Evolutionary conservation across 139 green algal species (phyloP).

Genomic region (Diplosphaera chodatii): DNA sequence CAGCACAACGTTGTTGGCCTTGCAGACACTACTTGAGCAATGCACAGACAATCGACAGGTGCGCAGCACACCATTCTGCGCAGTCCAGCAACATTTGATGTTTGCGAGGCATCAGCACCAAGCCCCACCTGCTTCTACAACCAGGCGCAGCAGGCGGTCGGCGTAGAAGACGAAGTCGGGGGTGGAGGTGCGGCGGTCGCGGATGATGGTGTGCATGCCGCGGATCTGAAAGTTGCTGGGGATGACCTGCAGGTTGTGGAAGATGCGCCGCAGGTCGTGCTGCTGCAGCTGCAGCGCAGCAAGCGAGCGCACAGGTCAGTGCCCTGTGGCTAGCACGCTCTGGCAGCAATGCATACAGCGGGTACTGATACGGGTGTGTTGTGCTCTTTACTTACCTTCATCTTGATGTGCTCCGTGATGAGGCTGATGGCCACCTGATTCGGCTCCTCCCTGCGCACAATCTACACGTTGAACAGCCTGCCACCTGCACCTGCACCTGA

Average conservation of each 20-base stretch:
- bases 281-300: conserved; percentile 56
- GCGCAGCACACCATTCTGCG: too few species aligned
- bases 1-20: too few species aligned
- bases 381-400: conserved; percentile 51
- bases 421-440: conserved; percentile 94
- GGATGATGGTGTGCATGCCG: conserved; percentile 97
- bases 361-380: too few species aligned
- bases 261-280: conserved; percentile 88
- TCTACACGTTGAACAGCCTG: too few species aligned
- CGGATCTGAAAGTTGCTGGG: conserved; percentile 87
- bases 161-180: conserved; percentile 96
- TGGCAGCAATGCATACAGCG: too few species aligned
- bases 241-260: conserved; percentile 86
- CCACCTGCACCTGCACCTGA: too few species aligned
- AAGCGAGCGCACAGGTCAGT: too few species aligned
- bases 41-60: too few species aligned
- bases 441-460: conserved; percentile 5
- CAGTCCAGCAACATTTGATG: too few species aligned
- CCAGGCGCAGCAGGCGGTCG: conserved; percentile 75
- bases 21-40: too few species aligned
- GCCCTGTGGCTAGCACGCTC: too few species aligned
- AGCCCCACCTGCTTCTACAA: conserved; percentile 10
- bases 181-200: conserved; percentile 70
- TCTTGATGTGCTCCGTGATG: conserved; percentile 93
- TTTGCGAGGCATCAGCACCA: too few species aligned